Base-by-base conservation (phyloP, 2,329 filamentous ascomycete species). In the Paraphoma sp. region DNA sequence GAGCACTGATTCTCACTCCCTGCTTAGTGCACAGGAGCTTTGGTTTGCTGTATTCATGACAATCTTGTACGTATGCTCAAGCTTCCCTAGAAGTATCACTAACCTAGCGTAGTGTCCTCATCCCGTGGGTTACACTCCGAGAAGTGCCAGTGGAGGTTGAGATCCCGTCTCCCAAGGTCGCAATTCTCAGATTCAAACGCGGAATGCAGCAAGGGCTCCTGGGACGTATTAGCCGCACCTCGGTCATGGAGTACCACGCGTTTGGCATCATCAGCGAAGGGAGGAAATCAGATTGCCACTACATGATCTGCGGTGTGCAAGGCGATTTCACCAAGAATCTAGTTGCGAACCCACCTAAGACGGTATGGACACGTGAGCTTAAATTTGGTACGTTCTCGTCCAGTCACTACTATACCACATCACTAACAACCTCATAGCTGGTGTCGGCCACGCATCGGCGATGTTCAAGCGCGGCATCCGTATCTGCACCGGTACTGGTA, bases 11-110 rank as follows among this genome's bases (percentile, higher is more conserved):
- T 41, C 70, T 1, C 53, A 75, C 53, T 60, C 59, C 8, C 53
- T 75, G n/a, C 61, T 75, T 44, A 73, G 65, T 49, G 59, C 63
- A 8, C 72, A 75, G 58, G 72, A 75, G 41, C 62, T 75, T 0
- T 75, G 71, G 71, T 75, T 75, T 40, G 71, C 72, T 8, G 62
- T 72, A 1, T 74, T 74, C 52, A 75, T 75, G 72, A 75, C 72
- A 4, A 53, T 73, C 6, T 75, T 75, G 71, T 73, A 62, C n/a
- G 67, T 60, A n/a, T 2, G 7, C 11, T 8, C 16, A 12, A 8
- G 1, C 12, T 1, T 9, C 2, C 28, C 18, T 1, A 10, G 2
- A 9, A 44, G 4, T 16, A 14, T 43, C 31, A 42, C 68, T 69
- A 10, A 71, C 30, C 7, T 0, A 16, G 1, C 3, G 1, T 41